These are phyloP conservation scores for Asterophora parasitica DNA, from an alignment of 768 basidiomycete species.

Conservation along the genomic window DNA sequence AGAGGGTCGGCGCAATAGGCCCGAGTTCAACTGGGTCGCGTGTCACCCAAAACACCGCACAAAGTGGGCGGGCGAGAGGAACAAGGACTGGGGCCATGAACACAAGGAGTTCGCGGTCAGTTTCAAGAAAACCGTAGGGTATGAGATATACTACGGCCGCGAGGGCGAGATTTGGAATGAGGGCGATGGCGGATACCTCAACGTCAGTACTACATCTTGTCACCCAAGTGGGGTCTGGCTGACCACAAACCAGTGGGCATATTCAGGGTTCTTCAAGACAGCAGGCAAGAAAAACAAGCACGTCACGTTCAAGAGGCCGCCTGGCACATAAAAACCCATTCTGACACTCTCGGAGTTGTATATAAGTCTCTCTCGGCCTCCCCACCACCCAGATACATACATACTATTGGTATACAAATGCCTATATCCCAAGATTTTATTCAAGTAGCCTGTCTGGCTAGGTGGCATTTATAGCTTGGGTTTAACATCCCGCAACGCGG, in stretches of 20 bases:
- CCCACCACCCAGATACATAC: too few relatives aligned
- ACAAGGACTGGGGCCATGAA: slow-evolving; percentile 22
- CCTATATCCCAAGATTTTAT: too few relatives aligned
- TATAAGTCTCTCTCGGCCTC: too few relatives aligned
- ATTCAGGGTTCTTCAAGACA: slow-evolving; percentile 1
- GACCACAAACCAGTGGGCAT: slow-evolving; percentile 9
- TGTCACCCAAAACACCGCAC: slow-evolving; percentile 20
- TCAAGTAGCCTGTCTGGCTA: too few relatives aligned
- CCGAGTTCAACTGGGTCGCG: slow-evolving; percentile 16
- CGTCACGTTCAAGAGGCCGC: slow-evolving; percentile 1
- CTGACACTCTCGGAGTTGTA: too few relatives aligned
- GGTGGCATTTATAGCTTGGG: slow-evolving; percentile 8
- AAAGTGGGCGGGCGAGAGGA: slow-evolving; percentile 15
- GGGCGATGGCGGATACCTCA: slow-evolving; percentile 12
- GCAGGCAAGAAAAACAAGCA: slow-evolving; percentile 6
- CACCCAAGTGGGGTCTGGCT: neutral
- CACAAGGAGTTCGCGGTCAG: slow-evolving; percentile 21
- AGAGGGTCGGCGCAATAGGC: slow-evolving; percentile 6
- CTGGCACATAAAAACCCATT: neutral
- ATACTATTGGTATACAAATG: too few relatives aligned
- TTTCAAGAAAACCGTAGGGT: slow-evolving; percentile 16
- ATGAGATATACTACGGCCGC: slow-evolving; percentile 10
- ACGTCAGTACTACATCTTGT: slow-evolving; percentile 4
- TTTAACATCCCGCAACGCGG: slow-evolving; percentile 20
- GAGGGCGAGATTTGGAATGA: slow-evolving; percentile 14